Conservation (phyloP, 2,329 filamentous ascomycete genomes). For the Ascochyta clinopodiicola region DNA sequence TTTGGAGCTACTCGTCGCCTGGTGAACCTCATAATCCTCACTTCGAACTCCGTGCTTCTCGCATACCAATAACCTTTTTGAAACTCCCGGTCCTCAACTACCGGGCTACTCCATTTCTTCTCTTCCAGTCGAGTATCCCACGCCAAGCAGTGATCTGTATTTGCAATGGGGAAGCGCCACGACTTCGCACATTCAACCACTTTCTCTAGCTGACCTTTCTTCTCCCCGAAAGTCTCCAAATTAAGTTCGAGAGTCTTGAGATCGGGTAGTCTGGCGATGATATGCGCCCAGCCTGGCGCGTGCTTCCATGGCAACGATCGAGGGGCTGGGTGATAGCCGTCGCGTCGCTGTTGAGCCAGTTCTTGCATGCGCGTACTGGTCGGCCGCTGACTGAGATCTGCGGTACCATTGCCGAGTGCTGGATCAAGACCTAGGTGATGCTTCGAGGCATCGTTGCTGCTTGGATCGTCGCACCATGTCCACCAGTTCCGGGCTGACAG, state of each 20-base stretch:
- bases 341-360: constrained; percentile 24
- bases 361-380: constrained; percentile 24
- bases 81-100: not conserved
- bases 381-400: not conserved
- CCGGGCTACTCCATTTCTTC: constrained; percentile 16
- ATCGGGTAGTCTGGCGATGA: constrained; percentile 23
- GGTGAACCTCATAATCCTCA: not conserved
- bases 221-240: constrained; percentile 35
- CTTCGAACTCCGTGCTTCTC: not conserved
- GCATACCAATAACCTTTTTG: not conserved
- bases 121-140: constrained; percentile 34
- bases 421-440: constrained; percentile 34
- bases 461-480: constrained; percentile 21
- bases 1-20: not conserved
- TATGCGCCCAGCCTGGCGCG: constrained; percentile 19
- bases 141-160: constrained; percentile 19
- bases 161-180: constrained; percentile 35
- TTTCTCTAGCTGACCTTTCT: constrained; percentile 31
- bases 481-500: constrained; percentile 23
- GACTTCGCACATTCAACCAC: constrained; percentile 38
- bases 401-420: constrained; percentile 11
- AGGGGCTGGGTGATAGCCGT: constrained; percentile 13
- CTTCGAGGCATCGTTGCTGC: not conserved
- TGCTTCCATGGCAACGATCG: not conserved
- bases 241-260: constrained; percentile 31